A percentile compares a stretch with the other conserved stretches of the same genome.
phyloP scores from a whole-genome alignment of 306 rosid genomes.

The Oemleria cerasiformis region DNA sequence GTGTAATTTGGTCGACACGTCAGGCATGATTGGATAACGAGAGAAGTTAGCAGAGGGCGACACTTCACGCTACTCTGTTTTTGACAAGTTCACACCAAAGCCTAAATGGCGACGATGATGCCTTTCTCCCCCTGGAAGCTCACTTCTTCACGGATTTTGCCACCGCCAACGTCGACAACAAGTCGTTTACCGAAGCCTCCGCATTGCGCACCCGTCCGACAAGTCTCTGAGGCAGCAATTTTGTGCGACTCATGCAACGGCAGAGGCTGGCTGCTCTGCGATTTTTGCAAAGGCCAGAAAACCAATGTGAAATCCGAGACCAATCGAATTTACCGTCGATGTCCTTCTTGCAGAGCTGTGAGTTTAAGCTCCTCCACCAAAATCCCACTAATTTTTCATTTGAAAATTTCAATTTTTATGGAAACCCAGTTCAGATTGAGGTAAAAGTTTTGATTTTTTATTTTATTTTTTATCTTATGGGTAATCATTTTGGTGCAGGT shows the following conservation, averaged over 20 bases:
- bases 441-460: not conserved
- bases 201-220: slow-evolving; percentile 34
- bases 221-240: slow-evolving; percentile 38
- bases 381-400: not conserved
- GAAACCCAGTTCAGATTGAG: not conserved
- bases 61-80: not conserved
- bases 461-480: not conserved
- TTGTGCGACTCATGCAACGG: slow-evolving; percentile 76
- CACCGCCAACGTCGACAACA: slow-evolving; percentile 7
- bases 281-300: slow-evolving; percentile 78
- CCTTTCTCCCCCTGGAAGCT: slow-evolving; percentile 18
- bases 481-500: slow-evolving; percentile 40
- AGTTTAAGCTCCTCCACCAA: slow-evolving; percentile 19
- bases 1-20: slow-evolving; percentile 10
- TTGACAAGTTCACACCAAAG: not conserved
- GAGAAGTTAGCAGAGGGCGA: not conserved
- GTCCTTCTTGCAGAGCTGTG: slow-evolving; percentile 91
- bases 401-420: not conserved
- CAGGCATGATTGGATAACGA: slow-evolving; percentile 17
- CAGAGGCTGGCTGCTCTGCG: slow-evolving; percentile 80
- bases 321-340: slow-evolving; percentile 76
- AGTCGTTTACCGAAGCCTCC: slow-evolving; percentile 32
- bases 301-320: slow-evolving; percentile 70
- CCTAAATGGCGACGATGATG: slow-evolving; percentile 37
- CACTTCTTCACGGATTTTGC: not conserved